Evolutionary conservation across 345 rosid genomes (phyloP).

Genomic region (Eucalyptus brandiana): DNA sequence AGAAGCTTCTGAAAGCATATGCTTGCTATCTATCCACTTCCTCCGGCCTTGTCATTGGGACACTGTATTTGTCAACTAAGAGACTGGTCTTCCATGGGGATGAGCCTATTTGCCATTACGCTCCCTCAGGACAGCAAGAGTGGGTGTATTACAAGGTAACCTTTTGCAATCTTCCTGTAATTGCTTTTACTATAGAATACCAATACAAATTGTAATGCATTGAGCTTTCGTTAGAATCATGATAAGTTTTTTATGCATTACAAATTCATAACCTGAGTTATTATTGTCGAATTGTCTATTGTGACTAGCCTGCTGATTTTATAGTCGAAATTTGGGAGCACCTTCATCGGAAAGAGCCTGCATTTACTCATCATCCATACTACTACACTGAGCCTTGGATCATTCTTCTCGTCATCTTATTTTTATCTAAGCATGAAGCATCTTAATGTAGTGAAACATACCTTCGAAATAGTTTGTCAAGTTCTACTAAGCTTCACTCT

Average conservation of each 20-base stretch:
- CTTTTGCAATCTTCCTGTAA: background rate
- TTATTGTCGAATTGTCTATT: background rate
- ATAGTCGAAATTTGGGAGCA: background rate
- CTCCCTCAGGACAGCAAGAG: conserved; percentile 33
- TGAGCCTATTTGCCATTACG: conserved; percentile 29
- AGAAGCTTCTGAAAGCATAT: conserved; percentile 63
- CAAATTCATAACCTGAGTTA: background rate
- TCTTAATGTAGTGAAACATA: background rate
- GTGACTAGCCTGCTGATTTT: background rate
- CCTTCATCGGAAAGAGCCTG: background rate
- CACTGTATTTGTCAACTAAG: conserved; percentile 51
- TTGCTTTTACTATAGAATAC: background rate
- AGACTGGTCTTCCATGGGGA: conserved; percentile 61
- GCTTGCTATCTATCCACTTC: conserved; percentile 72
- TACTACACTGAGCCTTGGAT: background rate
- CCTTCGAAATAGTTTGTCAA: background rate
- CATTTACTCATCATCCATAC: background rate
- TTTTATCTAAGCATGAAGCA: background rate
- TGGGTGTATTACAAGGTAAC: conserved; percentile 64
- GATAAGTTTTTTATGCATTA: background rate
- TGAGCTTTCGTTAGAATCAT: background rate
- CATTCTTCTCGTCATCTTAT: background rate
- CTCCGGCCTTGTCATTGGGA: conserved; percentile 76
- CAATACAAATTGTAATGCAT: background rate
- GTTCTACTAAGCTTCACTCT: background rate